Conservation (phyloP, 176 grass and related monocot genomes). For the Oryza brachyantha region DNA sequence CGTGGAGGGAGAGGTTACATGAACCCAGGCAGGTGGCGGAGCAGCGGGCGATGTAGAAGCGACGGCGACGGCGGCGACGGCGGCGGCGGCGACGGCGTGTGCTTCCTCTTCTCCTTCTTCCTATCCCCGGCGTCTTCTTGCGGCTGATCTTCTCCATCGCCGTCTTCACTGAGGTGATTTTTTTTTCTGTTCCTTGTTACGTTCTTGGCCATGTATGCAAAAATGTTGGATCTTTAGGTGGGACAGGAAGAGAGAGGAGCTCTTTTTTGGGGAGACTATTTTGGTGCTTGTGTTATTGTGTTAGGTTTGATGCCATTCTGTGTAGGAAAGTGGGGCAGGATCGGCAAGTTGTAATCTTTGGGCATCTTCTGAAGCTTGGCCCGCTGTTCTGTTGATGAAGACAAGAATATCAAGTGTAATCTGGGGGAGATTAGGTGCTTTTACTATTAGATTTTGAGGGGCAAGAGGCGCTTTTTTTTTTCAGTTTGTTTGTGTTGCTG, state of each 20-base stretch:
- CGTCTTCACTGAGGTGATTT: slow-evolving; percentile 23
- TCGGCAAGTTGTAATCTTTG: neutral
- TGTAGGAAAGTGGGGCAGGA: neutral
- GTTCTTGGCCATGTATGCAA: neutral
- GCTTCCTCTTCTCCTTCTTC: neutral
- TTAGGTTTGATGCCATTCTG: too few species aligned
- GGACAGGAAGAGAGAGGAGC: too few species aligned
- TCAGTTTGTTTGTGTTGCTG: neutral
- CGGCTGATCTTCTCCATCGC: neutral
- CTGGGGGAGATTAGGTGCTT: neutral
- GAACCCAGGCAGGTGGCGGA: neutral
- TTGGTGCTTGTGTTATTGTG: too few species aligned
- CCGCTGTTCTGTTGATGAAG: neutral
- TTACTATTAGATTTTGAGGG: neutral
- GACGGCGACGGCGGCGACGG: neutral
- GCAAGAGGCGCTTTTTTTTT: neutral
- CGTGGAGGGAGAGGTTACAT: neutral
- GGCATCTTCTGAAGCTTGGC: neutral
- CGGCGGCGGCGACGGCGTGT: neutral
- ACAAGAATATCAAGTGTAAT: neutral
- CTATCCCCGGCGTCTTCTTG: neutral
- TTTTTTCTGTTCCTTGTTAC: neutral
- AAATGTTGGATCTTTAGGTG: neutral
- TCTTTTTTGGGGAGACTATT: neutral
- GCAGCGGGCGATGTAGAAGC: neutral